Conservation (phyloP, 176 grass and related monocot genomes). For the Aegilops tauschii region DNA sequence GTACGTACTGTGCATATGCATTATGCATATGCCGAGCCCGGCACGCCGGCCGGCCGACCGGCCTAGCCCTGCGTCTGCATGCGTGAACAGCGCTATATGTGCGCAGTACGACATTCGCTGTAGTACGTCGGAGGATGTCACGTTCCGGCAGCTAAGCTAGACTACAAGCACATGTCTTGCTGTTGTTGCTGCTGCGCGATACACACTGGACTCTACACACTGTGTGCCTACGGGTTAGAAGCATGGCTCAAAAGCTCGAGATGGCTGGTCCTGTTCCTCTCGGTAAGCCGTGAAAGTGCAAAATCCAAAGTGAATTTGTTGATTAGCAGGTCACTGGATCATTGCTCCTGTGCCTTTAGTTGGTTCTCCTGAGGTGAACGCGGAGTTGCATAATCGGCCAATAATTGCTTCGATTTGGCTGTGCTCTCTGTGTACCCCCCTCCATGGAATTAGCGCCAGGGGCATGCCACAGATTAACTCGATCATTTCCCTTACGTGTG, state of each 20-base stretch:
- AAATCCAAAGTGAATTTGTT: background rate
- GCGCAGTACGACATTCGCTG: background rate
- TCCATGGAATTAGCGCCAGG: too few relatives aligned
- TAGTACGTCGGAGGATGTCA: background rate
- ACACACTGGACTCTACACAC: background rate
- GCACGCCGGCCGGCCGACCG: background rate
- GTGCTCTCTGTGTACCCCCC: too few relatives aligned
- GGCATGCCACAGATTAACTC: too few relatives aligned
- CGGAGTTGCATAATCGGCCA: background rate
- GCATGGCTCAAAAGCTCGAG: background rate
- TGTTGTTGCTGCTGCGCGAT: background rate
- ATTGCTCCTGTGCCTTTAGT: background rate
- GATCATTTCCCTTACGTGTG: too few relatives aligned
- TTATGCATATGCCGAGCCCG: background rate
- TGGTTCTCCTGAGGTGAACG: background rate
- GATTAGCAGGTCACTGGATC: background rate
- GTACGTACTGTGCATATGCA: background rate
- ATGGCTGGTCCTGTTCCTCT: background rate
- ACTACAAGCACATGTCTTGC: background rate
- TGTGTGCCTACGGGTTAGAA: background rate
- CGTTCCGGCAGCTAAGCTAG: background rate
- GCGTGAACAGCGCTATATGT: background rate
- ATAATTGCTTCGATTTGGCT: background rate
- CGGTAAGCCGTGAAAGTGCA: background rate
- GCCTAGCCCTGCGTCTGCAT: conserved; percentile 5